Conservation (phyloP, 257 asterid genomes). For the Ehretia macrophylla region DNA sequence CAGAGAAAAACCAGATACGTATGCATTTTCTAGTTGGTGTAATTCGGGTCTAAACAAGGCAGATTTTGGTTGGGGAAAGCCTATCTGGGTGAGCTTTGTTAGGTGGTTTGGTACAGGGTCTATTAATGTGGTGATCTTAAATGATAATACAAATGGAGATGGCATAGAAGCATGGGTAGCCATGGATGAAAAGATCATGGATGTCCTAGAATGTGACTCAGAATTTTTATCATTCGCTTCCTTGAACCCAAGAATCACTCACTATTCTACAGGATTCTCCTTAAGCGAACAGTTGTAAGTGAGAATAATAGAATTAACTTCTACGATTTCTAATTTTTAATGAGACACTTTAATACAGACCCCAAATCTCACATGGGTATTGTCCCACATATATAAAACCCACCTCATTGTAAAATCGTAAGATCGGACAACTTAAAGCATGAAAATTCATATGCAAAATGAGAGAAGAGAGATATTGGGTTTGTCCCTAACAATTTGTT, state of each 20-base stretch:
- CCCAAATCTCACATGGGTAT: too few species aligned
- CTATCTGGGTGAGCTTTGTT: neutral
- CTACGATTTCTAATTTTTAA: too few species aligned
- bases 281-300: too few species aligned
- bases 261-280: too few species aligned
- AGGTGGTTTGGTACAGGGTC: neutral
- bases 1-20: neutral
- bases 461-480: too few species aligned
- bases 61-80: slow-evolving; percentile 8
- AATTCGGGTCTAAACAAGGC: neutral
- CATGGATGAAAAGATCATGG: neutral
- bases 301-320: too few species aligned
- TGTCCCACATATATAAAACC: too few species aligned
- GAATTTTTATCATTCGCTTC: neutral
- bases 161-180: slow-evolving; percentile 5
- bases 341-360: too few species aligned
- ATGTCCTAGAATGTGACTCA: neutral
- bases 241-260: neutral
- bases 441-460: too few species aligned
- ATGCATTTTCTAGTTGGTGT: neutral
- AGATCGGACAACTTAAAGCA: too few species aligned
- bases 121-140: neutral
- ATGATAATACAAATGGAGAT: slow-evolving; percentile 6
- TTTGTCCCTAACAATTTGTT: too few species aligned
- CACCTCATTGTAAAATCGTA: too few species aligned